Conservation (phyloP, 306 rosid species). For the Ormosia semicastrata region DNA sequence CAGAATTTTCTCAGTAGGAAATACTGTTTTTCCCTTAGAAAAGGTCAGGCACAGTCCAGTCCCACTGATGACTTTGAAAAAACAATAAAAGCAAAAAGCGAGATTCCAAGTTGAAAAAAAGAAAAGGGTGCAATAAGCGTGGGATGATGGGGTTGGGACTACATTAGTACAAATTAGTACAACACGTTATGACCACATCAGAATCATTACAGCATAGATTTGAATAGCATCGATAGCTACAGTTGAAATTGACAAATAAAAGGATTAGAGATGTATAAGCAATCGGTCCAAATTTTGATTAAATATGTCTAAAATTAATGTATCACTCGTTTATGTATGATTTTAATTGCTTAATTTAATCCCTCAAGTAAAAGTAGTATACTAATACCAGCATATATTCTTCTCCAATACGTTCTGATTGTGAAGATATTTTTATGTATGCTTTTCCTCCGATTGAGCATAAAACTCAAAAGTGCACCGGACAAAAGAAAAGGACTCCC, state of each 20-base stretch:
- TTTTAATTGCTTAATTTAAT: neutral
- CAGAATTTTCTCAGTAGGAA: neutral
- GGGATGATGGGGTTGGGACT: conserved; percentile 47
- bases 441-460: conserved; percentile 28
- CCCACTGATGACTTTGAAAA: conserved; percentile 34
- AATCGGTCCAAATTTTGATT: conserved; percentile 4
- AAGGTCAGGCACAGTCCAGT: neutral
- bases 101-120: conserved; percentile 27
- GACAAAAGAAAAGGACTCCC: conserved; percentile 26
- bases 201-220: conserved; percentile 14
- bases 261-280: neutral
- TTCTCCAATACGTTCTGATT: neutral
- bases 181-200: conserved; percentile 9
- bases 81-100: conserved; percentile 43
- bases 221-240: conserved; percentile 7
- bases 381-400: conserved; percentile 6
- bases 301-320: conserved; percentile 16
- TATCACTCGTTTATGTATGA: conserved; percentile 18
- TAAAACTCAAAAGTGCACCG: conserved; percentile 31
- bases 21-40: conserved; percentile 34
- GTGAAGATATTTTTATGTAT: conserved; percentile 34
- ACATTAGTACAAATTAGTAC: conserved; percentile 22
- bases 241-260: conserved; percentile 17
- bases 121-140: conserved; percentile 35
- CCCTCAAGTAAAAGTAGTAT: conserved; percentile 12